Evolutionary conservation across 352 stramenopile genomes (phyloP).

Genomic region (Globisporangium parvum): DNA sequence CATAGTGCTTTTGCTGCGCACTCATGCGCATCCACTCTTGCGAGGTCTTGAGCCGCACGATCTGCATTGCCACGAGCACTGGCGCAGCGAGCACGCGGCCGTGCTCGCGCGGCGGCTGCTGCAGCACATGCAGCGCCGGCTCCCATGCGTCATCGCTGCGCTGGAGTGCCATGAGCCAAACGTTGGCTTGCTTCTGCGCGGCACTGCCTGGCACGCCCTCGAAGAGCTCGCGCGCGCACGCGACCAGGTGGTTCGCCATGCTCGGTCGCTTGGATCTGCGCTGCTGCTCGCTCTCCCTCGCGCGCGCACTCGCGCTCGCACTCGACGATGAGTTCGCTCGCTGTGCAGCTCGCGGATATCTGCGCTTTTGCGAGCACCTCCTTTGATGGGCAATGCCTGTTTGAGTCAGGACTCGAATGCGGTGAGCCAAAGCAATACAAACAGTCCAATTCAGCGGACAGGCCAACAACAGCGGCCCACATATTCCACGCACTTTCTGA

Average conservation of each 20-base stretch:
- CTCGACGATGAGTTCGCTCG: no score
- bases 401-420: no score
- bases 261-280: not conserved
- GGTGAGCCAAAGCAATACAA: no score
- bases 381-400: no score
- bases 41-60: constrained; percentile 59
- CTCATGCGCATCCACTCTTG: constrained; percentile 39
- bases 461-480: no score
- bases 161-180: constrained; percentile 70
- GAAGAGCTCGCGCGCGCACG: constrained; percentile 58
- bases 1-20: constrained; percentile 25
- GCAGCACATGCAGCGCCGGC: constrained; percentile 47
- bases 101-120: constrained; percentile 20
- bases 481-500: no score
- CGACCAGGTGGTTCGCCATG: constrained; percentile 46
- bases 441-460: no score
- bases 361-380: no score
- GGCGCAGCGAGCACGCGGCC: constrained; percentile 19
- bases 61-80: constrained; percentile 62
- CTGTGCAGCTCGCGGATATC: no score
- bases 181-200: constrained; percentile 50
- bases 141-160: constrained; percentile 45
- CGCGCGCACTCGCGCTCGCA: not conserved
- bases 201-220: constrained; percentile 46
- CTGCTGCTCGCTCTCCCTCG: not conserved